Evolutionary conservation across 1,139 yeast genomes (phyloP), one percentile per base, ranked within the genome.

Genomic region (Pichia sp.): DNA sequence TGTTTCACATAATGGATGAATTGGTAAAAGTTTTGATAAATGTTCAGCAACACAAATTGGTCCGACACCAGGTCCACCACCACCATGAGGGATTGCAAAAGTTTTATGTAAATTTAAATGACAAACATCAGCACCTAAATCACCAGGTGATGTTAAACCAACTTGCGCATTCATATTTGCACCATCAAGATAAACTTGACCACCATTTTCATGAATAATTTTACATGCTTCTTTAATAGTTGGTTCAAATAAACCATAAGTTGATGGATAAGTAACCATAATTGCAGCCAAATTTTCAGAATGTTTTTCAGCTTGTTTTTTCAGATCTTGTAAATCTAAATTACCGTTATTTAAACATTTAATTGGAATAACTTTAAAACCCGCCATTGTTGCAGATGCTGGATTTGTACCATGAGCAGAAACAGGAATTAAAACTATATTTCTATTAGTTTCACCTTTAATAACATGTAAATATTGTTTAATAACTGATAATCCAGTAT

Each of bases 131-230:
- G 98, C 98, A 51, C 97, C 98, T 63, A 93, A 76, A 67, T 90
- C 97, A 55, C 98, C 99, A 18, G 99, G 99, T 14, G 96, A 87
- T 0, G 98, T 93, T 58, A 93, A 77, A 30, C 99, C 99, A 51
- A 93, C 96, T 71, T 93, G 99, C 0, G 99, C 99, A 68, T 93
- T 93, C 99, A 93, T 93, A 72, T 93, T 93, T 56, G 99, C 99
- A 67, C 99, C 99, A 70, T 93, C 99, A 72, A 93, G 77, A 73
- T 93, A 93, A 33, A 93, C 98, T 70, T 91, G 96, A 39, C 98
- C 99, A 53, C 99, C 99, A 62, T 83, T 70, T 41, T 71, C 65
- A 70, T 93, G 99, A 41, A 93, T 90, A 55, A 84, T 76, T 30
- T 87, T 88, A 63, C 90, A 87, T 36, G 97, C 97, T 50, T 76